Base-by-base conservation (phyloP, 352 stramenopile species). In the Plasmopara halstedii region DNA sequence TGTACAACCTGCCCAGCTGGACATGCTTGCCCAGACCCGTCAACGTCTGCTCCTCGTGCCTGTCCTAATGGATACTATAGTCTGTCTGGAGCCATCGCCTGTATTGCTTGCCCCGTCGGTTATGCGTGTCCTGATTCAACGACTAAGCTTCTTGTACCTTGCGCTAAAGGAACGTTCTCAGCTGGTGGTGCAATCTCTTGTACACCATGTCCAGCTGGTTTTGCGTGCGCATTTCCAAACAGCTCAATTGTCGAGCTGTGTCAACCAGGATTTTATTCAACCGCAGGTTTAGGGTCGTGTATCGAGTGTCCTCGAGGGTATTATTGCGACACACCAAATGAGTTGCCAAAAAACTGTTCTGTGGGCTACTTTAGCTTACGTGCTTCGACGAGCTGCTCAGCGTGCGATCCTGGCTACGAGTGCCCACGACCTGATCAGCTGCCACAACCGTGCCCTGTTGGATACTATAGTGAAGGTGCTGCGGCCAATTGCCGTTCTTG, bases 391-490 rank as follows among this genome's bases (percentile, higher is more conserved):
- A 70, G 52, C 8, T 96, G 86, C 55, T 50, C 65, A 11, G 55
- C 67, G 0, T 96, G 86, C 48, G 56, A 65, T 13, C 70, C 83
- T 19, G 88, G 85, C 6, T 95, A 95, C 69, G 70, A 92, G 47
- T 95, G 84, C 50, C 69, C 81, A 31, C 74, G 61, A 22, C 80
- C 70, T 0, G 68, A 80, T 35, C 87, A 85, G 46, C 53, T 75
- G 9, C 88, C 64, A 1, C 80, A 82, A 50, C 83, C 64, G 17
- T 97, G 86, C 46, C 77, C 84, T 0, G 80, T 95, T 8, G 87
- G 88, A 0, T 93, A 88, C 15, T 96, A 93, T 49, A 95, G 84
- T 37, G 67, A 79, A 70, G 82, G 82, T 26, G 63, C 63, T 1
- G 67, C 76, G 3, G 59, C 76, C 13, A 90, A 85, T 36, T 93